Evolutionary conservation across 2,329 filamentous ascomycete species (phyloP), one percentile per base, ranked within the genome.

Genomic region (Clonostachys byssicola): DNA sequence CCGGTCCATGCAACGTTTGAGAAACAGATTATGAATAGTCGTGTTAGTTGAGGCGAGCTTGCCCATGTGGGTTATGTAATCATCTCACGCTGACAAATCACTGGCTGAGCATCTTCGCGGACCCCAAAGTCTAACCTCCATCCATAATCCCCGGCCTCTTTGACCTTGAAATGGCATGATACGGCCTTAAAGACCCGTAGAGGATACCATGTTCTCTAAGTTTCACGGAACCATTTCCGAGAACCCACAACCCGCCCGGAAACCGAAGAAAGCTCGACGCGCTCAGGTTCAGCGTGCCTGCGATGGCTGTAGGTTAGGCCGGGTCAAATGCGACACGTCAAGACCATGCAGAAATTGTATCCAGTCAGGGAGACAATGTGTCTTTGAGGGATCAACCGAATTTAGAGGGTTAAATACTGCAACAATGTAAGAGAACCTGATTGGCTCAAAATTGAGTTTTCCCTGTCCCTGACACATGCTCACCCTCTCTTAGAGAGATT

Each of bases 311-410:
- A 39, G 45, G 13, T 40, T 46, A 12, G 38, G 39, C 17, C 41
- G 45, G 33, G 38, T 23, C 9, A 46, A 46, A n/a, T 46, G 45
- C 40, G 45, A 46, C 16, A 14, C 38, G 9, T 42, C 45, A 12
- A 33, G 45, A 30, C 45, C 45, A 20, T 46, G 45, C 23, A 40
- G 45, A 40, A 46, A 46, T 33, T 46, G 45, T 40, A 6, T 17
- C 3, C 38, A 46, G 23, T 6, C 45, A n/a, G 40, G 40, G 5
- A 12, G 39, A 16, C 39, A 41, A n/a, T 46, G 45, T 17, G n/a
- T 42, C 23, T 40, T 33, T 12, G 12, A 16, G 13, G 45, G 45
- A 10, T 33, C 34, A 10, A 34, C 13, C n/a, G 45, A 46, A 18
- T 46, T 46, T n/a, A 40, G 38, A 16, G 23, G 23, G 6, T n/a